phyloP scores from a whole-genome alignment of 768 basidiomycete genomes.

The Tremella fuciformis region DNA sequence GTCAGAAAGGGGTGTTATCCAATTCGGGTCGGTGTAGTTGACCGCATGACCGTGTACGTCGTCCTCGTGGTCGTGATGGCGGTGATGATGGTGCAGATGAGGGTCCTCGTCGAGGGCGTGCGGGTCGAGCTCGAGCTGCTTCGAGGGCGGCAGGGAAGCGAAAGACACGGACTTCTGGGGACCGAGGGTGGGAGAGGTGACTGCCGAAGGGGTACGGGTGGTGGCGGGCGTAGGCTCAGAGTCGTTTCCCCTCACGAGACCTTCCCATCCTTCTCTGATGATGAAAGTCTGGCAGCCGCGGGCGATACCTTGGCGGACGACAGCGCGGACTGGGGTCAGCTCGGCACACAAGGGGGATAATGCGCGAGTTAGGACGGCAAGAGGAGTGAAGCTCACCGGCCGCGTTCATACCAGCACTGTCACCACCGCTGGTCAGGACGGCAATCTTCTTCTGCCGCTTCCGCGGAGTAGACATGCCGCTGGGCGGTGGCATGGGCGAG shows the following conservation, averaged over 20 bases:
- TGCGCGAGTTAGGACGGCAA: background rate
- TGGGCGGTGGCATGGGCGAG: slow-evolving; percentile 4
- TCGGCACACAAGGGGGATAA: background rate
- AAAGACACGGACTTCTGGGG: slow-evolving; percentile 44
- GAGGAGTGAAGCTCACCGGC: slow-evolving; percentile 38
- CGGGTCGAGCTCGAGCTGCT: slow-evolving; percentile 37
- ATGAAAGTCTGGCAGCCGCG: slow-evolving; percentile 95
- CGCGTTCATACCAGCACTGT: slow-evolving; percentile 74
- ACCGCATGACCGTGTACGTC: slow-evolving; percentile 14
- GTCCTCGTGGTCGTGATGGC: background rate
- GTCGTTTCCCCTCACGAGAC: slow-evolving; percentile 87
- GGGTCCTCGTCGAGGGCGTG: slow-evolving; percentile 12
- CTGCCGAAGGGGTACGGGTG: slow-evolving; percentile 43
- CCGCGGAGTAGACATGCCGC: background rate
- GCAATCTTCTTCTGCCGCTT: slow-evolving; percentile 74
- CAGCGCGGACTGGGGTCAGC: slow-evolving; percentile 65
- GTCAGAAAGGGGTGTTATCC: slow-evolving; percentile 37
- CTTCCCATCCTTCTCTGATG: slow-evolving; percentile 97
- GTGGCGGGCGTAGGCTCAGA: slow-evolving; percentile 47
- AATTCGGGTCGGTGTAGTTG: slow-evolving; percentile 27
- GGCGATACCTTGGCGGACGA: slow-evolving; percentile 87
- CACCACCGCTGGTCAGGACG: slow-evolving; percentile 91
- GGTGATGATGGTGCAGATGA: slow-evolving; percentile 7
- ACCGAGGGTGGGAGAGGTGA: slow-evolving; percentile 23
- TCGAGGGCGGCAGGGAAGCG: slow-evolving; percentile 45